A percentile compares a stretch with the other conserved stretches of the same genome.
Evolutionary conservation across 257 asterid species (phyloP).

Genomic region (Solanum dulcamara): DNA sequence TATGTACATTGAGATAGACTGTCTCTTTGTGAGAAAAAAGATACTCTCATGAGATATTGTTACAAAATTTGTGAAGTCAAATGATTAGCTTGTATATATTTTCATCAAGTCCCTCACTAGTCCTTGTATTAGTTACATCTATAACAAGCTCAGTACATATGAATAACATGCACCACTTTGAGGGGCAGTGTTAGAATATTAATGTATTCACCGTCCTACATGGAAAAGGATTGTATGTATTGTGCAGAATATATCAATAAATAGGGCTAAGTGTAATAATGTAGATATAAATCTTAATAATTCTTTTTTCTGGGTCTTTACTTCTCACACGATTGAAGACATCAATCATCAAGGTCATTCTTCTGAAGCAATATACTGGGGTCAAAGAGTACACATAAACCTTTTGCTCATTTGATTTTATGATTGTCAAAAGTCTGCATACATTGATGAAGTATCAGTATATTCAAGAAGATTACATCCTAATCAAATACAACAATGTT

Average conservation of each 20-base stretch:
- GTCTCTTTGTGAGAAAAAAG: not conserved
- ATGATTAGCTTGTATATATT: not conserved
- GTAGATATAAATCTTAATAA: not conserved
- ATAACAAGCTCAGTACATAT: not conserved
- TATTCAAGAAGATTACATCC: not conserved
- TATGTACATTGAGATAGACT: not conserved
- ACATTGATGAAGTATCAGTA: not conserved
- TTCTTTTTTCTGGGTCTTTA: not conserved
- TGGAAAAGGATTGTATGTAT: not conserved
- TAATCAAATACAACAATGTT: not conserved
- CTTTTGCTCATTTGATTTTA: not conserved
- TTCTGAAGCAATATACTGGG: not conserved
- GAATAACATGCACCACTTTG: not conserved
- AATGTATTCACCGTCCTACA: not conserved
- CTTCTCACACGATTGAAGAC: not conserved
- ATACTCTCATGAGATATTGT: not conserved
- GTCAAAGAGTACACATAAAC: not conserved
- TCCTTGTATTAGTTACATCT: not conserved
- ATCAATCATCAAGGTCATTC: not conserved
- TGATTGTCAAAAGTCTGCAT: not conserved
- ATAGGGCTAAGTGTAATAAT: not conserved
- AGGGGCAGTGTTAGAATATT: not conserved
- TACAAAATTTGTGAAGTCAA: not conserved
- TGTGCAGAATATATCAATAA: not conserved
- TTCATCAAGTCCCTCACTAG: not conserved